Percentiles rank a stretch among this genome's conserved stretches.
These are phyloP conservation scores for Beta lomatogona DNA, from an alignment of 179 eudicot genomes.

Conservation along the genomic window DNA sequence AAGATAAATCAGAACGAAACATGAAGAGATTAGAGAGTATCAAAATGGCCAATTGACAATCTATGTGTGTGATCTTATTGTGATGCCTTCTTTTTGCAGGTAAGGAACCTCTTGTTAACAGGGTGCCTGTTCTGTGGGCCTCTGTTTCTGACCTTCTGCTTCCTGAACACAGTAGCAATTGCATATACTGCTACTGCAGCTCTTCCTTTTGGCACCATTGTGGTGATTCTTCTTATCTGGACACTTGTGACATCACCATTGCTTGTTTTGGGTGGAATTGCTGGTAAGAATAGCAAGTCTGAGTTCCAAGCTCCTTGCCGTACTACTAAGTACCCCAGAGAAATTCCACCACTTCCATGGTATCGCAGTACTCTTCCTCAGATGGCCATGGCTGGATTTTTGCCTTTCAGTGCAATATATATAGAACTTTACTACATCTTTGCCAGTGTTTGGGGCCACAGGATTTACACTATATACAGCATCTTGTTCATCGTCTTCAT, in stretches of 20 bases:
- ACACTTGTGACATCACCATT: slow-evolving; percentile 47
- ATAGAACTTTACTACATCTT: slow-evolving; percentile 49
- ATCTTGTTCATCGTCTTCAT: slow-evolving; percentile 49
- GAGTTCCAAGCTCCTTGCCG: slow-evolving; percentile 55
- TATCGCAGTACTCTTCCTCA: slow-evolving; percentile 47
- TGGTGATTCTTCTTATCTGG: slow-evolving; percentile 46
- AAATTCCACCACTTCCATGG: slow-evolving; percentile 49
- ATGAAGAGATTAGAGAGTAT: neutral
- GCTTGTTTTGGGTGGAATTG: slow-evolving; percentile 50
- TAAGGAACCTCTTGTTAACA: slow-evolving; percentile 46
- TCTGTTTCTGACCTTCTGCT: slow-evolving; percentile 45
- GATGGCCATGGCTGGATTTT: slow-evolving; percentile 54
- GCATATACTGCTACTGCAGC: slow-evolving; percentile 48
- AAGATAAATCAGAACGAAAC: neutral
- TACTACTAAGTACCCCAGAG: slow-evolving; percentile 46
- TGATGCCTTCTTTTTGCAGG: slow-evolving; percentile 30
- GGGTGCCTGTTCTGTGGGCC: slow-evolving; percentile 50
- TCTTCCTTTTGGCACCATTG: slow-evolving; percentile 49
- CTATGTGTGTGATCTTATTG: neutral
- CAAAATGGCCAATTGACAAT: neutral
- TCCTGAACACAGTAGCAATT: slow-evolving; percentile 51
- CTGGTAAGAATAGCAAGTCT: slow-evolving; percentile 51
- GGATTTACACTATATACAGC: slow-evolving; percentile 49
- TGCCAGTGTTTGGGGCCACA: slow-evolving; percentile 54
- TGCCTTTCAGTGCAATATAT: slow-evolving; percentile 50